phyloP scores from a whole-genome alignment of 176 grass and related monocot genomes.

The Aegilops umbellulata region DNA sequence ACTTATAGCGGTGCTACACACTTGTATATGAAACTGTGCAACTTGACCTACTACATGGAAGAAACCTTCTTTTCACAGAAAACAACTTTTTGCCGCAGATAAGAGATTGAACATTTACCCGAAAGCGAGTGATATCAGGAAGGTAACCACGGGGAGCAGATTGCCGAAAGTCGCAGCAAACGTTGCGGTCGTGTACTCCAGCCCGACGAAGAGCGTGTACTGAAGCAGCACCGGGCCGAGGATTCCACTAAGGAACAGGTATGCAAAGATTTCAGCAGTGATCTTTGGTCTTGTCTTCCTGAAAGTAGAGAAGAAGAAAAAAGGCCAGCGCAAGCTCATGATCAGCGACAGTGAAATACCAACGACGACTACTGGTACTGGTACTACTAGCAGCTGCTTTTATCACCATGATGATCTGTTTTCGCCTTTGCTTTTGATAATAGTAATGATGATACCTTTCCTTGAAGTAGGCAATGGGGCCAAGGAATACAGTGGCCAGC shows the following conservation, averaged over 20 bases:
- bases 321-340: background rate
- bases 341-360: background rate
- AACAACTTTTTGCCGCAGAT: no score
- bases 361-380: background rate
- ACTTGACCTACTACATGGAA: no score
- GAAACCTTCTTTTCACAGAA: no score
- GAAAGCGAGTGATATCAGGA: conserved; percentile 67
- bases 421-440: background rate
- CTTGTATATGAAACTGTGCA: background rate
- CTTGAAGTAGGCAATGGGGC: conserved; percentile 58
- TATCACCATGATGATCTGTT: background rate
- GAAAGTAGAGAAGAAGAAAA: background rate
- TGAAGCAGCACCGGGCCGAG: conserved; percentile 76
- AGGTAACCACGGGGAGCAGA: conserved; percentile 79
- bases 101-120: conserved; percentile 51
- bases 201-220: conserved; percentile 69
- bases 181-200: conserved; percentile 84
- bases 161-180: conserved; percentile 85
- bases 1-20: background rate
- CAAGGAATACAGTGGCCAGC: conserved; percentile 50
- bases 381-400: background rate
- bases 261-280: conserved; percentile 43
- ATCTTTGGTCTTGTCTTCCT: conserved; percentile 61
- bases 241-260: conserved; percentile 56
- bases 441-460: conserved; percentile 44